Evolutionary conservation across 345 rosid species (phyloP), one percentile per base, ranked within the genome.

Genomic region (Erysimum cheiranthoides): DNA sequence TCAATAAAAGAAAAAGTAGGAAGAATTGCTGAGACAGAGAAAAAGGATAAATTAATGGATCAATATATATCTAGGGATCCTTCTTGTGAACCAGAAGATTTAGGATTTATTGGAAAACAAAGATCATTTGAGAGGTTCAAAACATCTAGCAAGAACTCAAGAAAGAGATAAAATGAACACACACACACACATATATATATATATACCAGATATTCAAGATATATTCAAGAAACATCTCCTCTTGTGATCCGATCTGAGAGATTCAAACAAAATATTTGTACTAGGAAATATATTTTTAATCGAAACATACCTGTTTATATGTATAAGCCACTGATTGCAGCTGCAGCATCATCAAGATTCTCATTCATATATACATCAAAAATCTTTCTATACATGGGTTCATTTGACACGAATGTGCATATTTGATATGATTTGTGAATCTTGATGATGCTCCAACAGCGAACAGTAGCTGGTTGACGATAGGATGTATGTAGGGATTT

Each of bases 341-440:
- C 93, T 91, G 95, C 95, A 91, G 93, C 95, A 89, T 91, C 97
- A 91, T 91, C 97, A 91, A 85, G 97, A 91, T 91, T 91, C 97
- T 71, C 93, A 90, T 31, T 71, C 93, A 90, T 31, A 64, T 70
- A 51, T 18, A 62, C 70, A 73, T 25, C 77, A 62, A 47, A 25
- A 16, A 9, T 1, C 13, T 16, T 27, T 13, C 38, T 3, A 36
- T 68, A 62, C 54, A 68, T 47, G 36, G 61, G 57, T 81, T 68
- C 39, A 63, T 38, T 42, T 56, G 25, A 52, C 49, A 50, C 38
- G 75, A 28, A 45, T 35, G 32, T 32, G 71, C 9, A 75, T 47
- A 47, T 5, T 60, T 50, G 66, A 61, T n/a, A n/a, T 61, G 68
- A 50, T 74, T 65, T 89, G 91, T 88, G 97, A 91, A 91, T 89